Evolutionary conservation across 169 alveolate species (phyloP), one percentile per base, ranked within the genome.

Genomic region (Plasmodium fragile): DNA sequence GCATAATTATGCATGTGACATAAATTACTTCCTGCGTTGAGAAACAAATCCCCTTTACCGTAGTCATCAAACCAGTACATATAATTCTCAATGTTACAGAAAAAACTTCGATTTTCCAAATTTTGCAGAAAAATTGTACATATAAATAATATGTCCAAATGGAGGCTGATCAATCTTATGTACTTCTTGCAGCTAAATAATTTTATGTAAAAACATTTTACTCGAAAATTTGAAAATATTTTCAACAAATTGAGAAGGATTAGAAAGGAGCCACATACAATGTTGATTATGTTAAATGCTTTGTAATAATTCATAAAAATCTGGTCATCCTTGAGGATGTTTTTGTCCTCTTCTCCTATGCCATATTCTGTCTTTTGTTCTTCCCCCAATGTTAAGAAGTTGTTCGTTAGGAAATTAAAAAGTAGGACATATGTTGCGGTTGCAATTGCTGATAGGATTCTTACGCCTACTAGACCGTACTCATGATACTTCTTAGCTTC

Each of bases 61-160:
- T 85, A 85, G 70, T 49, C 30, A 1, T 34, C 30, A 77, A 87
- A 87, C 93, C 93, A 87, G 81, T 78, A 78, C 49, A 41, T 3
- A 78, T 87, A 87, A 16, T 65, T 41, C 36, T 77, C 71, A n/a
- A 87, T 39, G 49, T 87, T 87, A 87, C 93, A 87, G 70, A 77
- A 87, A 78, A 87, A 87, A 59, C 34, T 13, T 39, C 70, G 39
- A 87, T 87, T 87, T 59, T 87, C 93, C 45, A 77, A 59, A 32
- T 78, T 78, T 87, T 87, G 75, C 52, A 87, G 28, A 78, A 87
- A 87, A 18, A 87, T 87, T 16, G 52, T 10, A 49, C 77, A 59
- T 43, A 79, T 87, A 87, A 87, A 55, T 59, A 87, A 87, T 87
- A 65, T 8, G 80, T 87, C 89, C 69, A 87, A 87, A 87, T 65